Evolutionary conservation across 768 basidiomycete genomes (phyloP).

Genomic region (Pholiota microspora): DNA sequence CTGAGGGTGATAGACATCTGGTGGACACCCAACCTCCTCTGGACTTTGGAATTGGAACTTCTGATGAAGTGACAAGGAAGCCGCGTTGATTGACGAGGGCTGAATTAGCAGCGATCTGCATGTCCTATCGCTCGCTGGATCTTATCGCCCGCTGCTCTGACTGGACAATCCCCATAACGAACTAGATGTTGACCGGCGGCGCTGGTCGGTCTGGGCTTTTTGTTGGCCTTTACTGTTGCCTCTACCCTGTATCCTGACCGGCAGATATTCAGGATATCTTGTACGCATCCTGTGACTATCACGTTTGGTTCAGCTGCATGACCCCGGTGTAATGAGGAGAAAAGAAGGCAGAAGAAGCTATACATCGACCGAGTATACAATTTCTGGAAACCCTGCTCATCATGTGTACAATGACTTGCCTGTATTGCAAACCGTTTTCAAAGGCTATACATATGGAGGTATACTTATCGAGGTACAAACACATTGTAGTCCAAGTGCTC

Average conservation of each 20-base stretch:
- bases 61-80: constrained; percentile 24
- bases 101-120: constrained; percentile 26
- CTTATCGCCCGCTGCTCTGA: not conserved
- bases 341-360: too few species aligned
- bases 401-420: too few species aligned
- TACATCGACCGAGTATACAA: too few species aligned
- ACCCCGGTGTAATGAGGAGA: not conserved
- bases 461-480: too few species aligned
- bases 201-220: too few species aligned
- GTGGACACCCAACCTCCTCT: not conserved
- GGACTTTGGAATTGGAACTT: not conserved
- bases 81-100: constrained; percentile 25
- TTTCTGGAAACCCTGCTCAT: too few species aligned
- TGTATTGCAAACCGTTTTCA: not conserved
- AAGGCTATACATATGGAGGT: too few species aligned
- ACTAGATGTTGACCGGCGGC: not conserved
- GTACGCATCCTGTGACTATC: too few species aligned
- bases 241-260: too few species aligned
- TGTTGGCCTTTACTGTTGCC: too few species aligned
- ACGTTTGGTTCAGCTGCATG: not conserved
- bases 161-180: not conserved
- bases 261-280: too few species aligned
- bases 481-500: too few species aligned
- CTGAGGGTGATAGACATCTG: not conserved
- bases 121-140: not conserved